Evolutionary conservation across 805 yeast genomes (phyloP), one percentile per base, ranked within the genome.

Genomic region (Saccharomycopsis fermentans): DNA sequence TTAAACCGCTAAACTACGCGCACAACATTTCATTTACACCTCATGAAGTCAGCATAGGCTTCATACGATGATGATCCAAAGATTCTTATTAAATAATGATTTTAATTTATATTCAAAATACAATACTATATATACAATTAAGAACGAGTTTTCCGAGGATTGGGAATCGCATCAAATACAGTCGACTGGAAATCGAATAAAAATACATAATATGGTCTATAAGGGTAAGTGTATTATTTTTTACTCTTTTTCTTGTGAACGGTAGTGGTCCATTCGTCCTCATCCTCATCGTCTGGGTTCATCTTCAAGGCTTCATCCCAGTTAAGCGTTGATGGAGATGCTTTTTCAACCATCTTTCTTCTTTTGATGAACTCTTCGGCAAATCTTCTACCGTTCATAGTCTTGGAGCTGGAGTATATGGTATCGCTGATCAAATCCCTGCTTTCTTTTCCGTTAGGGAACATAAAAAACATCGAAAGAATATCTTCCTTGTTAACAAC

Each of bases 371-470:
- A 94, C 68, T 94, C 99, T 58, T 79, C 81, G 0, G 99, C 96
- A 75, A 91, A 92, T 64, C 96, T 79, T 68, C 96, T 83, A 26
- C 98, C 98, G 70, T 94, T 97, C 87, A 92, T 84, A 1, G 91
- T 86, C 2, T 91, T 80, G 47, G 96, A 86, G 61, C 90, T 87
- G 27, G 94, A 83, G 73, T 90, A 90, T 59, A 92, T 83, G 12
- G 97, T 89, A 67, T 92, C 99, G 1, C 96, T 86, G 68, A 92
- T 90, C 69, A 92, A 87, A 69, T 85, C 96, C 54, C 79, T 76
- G 0, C 96, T 82, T 64, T 90, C 96, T 6, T 77, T 65, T 43
- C 83, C 81, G n/a, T 79, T 72, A 37, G 97, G 97, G 62, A 92
- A 78, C 61, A 90, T 84, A 62, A 91, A 74, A 65, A 94, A 78